Conservation (phyloP, 139 green algal species). For the Chlamydomonas sp. region DNA sequence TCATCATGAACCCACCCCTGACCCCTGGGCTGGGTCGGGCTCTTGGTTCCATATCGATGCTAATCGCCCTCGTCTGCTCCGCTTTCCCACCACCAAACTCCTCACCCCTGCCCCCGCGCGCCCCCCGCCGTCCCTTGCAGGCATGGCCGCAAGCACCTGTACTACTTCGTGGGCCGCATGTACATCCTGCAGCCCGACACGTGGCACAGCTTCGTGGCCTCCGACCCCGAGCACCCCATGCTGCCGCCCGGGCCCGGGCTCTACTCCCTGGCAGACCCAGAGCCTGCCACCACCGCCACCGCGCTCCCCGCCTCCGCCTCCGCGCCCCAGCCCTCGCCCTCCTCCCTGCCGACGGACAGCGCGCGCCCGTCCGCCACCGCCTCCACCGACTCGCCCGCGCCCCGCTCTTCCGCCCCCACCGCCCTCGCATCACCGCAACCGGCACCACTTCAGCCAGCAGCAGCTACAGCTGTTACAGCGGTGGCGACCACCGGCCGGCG, state of each 20-base stretch:
- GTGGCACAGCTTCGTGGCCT: conserved; percentile 61
- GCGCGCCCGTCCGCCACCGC: not conserved
- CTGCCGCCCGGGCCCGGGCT: conserved; percentile 81
- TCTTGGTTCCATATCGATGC: too few relatives aligned
- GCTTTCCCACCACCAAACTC: not conserved
- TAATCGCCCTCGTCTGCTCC: not conserved
- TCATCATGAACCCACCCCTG: too few relatives aligned
- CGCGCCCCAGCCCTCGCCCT: not conserved
- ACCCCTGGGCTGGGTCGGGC: too few relatives aligned
- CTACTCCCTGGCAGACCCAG: conserved; percentile 65
- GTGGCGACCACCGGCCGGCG: not conserved
- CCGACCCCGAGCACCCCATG: conserved; percentile 80
- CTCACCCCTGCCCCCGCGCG: not conserved
- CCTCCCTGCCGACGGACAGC: not conserved
- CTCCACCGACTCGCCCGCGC: not conserved
- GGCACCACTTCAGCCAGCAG: too few relatives aligned
- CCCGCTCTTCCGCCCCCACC: too few relatives aligned
- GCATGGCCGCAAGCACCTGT: conserved; percentile 58
- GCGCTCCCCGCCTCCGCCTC: not conserved
- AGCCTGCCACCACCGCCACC: not conserved
- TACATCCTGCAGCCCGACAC: conserved; percentile 90
- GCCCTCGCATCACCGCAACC: too few relatives aligned
- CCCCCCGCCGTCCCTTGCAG: conserved; percentile 1
- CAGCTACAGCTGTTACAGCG: not conserved
- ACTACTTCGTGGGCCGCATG: conserved; percentile 77